These are phyloP conservation scores for Komagataella kurtzmanii DNA, from an alignment of 805 yeast species.

Conservation along the genomic window DNA sequence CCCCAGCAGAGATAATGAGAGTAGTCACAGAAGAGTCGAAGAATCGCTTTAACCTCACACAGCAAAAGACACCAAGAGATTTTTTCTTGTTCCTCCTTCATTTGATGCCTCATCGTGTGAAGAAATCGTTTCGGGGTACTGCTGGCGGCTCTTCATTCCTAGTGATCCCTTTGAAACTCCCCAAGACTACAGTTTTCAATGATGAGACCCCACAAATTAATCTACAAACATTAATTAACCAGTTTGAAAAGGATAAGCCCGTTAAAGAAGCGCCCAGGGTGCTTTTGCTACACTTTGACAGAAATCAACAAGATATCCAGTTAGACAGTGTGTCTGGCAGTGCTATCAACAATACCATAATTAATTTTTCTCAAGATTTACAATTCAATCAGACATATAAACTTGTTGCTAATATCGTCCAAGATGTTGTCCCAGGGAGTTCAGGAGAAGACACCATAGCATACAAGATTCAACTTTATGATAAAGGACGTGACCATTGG, in stretches of 20 bases:
- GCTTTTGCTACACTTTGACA: constrained; percentile 42
- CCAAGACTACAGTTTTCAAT: constrained; percentile 41
- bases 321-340: not conserved
- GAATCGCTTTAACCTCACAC: constrained; percentile 23
- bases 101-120: constrained; percentile 17
- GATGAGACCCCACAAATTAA: constrained; percentile 43
- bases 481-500: constrained; percentile 35
- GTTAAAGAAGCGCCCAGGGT: constrained; percentile 31
- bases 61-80: constrained; percentile 36
- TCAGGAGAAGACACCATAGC: constrained; percentile 7
- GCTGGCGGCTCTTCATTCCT: constrained; percentile 27
- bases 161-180: constrained; percentile 45
- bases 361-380: constrained; percentile 37
- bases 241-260: constrained; percentile 23
- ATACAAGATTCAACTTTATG: constrained; percentile 38
- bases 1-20: constrained; percentile 55
- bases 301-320: constrained; percentile 13
- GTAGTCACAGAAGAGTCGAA: constrained; percentile 28
- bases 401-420: constrained; percentile 34
- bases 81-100: constrained; percentile 52
- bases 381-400: constrained; percentile 24
- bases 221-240: constrained; percentile 26
- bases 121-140: constrained; percentile 2
- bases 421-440: constrained; percentile 13
- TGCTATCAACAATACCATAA: constrained; percentile 40